Evolutionary conservation across 164 flowering plant species (phyloP), one percentile per base, ranked within the genome.

Genomic region (Santalum album): DNA sequence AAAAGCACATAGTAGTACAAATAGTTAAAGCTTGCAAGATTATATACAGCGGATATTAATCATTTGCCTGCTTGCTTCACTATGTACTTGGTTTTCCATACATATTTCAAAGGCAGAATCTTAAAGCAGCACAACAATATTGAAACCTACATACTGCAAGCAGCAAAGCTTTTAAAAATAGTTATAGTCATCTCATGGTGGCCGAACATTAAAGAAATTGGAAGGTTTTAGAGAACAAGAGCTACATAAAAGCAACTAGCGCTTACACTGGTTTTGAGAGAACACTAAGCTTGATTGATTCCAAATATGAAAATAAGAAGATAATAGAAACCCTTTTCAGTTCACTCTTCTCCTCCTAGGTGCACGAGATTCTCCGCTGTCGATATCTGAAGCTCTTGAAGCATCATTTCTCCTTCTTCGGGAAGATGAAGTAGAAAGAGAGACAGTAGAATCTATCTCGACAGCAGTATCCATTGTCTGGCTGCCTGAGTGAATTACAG

Each of bases 391-490:
- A 49, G 70, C 62, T 64, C 86, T 79, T 3, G 82, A 69, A 65
- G 68, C 54, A 55, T 78, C 85, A 63, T 57, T 52, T 59, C 87
- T 68, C 56, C 87, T 69, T 52, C 87, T 69, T 52, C 89, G 75
- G 21, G 82, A 76, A 46, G 86, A 69, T 24, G 82, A 78, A 25
- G 90, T 70, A 26, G 88, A 76, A 24, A 72, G 69, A 12, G 95
- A 69, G 26, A 78, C 82, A 51, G 56, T 51, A 6, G 87, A 83
- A 68, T 86, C 86, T 21, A 86, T 79, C 57, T 86, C 95, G n/a
- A 67, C 74, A 20, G 87, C 86, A 40, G 74, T 80, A 64, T 83
- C 95, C 49, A 73, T 51, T 21, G 75, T 67, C 60, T 76, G 87
- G 62, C 77, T 75, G 59, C 75, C 90, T 14, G 90, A 77, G 49